These are phyloP conservation scores for Leptographium galeiforme DNA, from an alignment of 2,329 filamentous ascomycete species.

Conservation along the genomic window DNA sequence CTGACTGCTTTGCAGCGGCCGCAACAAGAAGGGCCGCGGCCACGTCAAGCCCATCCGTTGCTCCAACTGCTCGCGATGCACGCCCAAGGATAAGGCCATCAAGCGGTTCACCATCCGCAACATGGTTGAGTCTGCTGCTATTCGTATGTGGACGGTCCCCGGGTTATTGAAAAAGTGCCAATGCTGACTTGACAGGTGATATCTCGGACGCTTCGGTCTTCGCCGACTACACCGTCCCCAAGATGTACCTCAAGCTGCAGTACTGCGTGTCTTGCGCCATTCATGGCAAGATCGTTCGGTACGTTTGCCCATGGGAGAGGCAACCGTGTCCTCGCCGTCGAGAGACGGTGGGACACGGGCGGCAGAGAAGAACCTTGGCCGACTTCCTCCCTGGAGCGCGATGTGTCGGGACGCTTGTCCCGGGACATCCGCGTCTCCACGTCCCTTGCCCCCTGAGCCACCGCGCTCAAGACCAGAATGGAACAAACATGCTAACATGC, in stretches of 20 bases:
- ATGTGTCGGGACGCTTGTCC: neutral
- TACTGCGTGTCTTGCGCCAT: constrained; percentile 99
- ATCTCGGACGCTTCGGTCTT: constrained; percentile 99
- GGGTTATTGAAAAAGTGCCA: too few species aligned
- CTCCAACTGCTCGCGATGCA: constrained; percentile 67
- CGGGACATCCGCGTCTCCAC: neutral
- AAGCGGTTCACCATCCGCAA: constrained; percentile 99
- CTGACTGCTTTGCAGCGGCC: constrained; percentile 49
- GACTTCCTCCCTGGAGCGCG: neutral
- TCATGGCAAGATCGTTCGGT: constrained; percentile 99
- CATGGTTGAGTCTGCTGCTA: constrained; percentile 99
- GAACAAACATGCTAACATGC: constrained; percentile 25
- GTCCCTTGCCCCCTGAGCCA: constrained; percentile 4
- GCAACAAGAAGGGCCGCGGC: constrained; percentile 99
- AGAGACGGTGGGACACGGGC: constrained; percentile 21
- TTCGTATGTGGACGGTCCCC: constrained; percentile 60
- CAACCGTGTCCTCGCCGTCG: constrained; percentile 29
- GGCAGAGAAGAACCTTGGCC: constrained; percentile 30
- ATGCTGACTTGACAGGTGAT: constrained; percentile 57
- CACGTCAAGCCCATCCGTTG: constrained; percentile 97
- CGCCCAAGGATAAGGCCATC: constrained; percentile 99
- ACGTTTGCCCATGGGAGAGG: constrained; percentile 52
- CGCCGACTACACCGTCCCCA: constrained; percentile 97
- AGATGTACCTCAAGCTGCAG: constrained; percentile 99
- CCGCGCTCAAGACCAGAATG: neutral